Evolutionary conservation across 23 red algal species (phyloP).

Genomic region (Gracilaria vermiculophylla): DNA sequence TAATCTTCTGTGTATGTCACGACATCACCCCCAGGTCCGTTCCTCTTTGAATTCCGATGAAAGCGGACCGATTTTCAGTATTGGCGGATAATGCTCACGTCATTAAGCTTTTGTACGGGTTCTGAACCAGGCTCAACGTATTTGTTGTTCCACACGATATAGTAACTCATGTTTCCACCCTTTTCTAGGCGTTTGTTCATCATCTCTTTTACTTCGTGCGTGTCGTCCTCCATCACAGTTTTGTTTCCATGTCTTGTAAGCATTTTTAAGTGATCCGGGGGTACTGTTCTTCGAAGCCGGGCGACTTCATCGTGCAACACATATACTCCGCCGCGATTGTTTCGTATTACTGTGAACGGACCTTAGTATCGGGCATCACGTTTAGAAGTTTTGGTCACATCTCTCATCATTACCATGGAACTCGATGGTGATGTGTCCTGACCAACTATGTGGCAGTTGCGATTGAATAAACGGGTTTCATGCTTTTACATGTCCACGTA

Average conservation of each 20-base stretch:
- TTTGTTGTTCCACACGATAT: not conserved
- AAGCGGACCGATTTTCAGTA: not conserved
- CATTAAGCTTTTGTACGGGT: not conserved
- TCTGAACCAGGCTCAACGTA: not conserved
- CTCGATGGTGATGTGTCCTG: too few relatives aligned
- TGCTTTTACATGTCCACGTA: not conserved
- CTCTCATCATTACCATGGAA: not conserved
- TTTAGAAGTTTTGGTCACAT: constrained; percentile 2
- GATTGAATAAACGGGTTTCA: not conserved
- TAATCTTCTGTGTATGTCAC: too few relatives aligned
- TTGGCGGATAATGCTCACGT: not conserved
- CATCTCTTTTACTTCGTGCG: not conserved
- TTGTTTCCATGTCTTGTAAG: not conserved
- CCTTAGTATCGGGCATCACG: not conserved
- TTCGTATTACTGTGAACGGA: not conserved
- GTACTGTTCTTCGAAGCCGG: not conserved
- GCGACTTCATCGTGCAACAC: not conserved
- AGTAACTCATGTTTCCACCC: not conserved
- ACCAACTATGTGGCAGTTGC: not conserved
- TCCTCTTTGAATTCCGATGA: not conserved
- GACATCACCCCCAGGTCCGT: not conserved
- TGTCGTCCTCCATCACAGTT: not conserved
- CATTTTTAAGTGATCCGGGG: constrained; percentile 2
- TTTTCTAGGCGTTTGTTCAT: not conserved
- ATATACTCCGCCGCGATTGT: not conserved